Conservation (phyloP, 371 early-diverging fungal species). For the Coemansia sp. region DNA sequence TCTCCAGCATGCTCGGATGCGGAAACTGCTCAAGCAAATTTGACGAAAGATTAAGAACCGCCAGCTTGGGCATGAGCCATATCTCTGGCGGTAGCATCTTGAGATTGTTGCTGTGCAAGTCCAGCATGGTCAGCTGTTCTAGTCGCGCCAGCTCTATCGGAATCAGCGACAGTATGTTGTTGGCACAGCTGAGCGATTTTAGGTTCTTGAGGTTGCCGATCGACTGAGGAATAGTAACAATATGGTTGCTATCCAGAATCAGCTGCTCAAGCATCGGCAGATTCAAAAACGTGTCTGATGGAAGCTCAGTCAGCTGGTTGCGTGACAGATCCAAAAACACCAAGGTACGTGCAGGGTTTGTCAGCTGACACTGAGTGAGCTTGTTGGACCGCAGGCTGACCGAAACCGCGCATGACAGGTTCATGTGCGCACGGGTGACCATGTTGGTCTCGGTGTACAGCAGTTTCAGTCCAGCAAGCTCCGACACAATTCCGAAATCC, state of each 20-base stretch:
- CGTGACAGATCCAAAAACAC: slow-evolving; percentile 62
- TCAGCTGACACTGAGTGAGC: slow-evolving; percentile 46
- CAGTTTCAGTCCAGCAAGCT: slow-evolving; percentile 61
- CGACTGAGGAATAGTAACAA: slow-evolving; percentile 65
- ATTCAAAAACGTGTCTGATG: slow-evolving; percentile 60
- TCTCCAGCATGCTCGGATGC: slow-evolving; percentile 56
- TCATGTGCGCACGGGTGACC: slow-evolving; percentile 44
- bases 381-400: slow-evolving; percentile 49
- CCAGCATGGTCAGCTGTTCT: slow-evolving; percentile 56
- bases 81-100: slow-evolving; percentile 75
- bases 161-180: slow-evolving; percentile 64
- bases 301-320: slow-evolving; percentile 69
- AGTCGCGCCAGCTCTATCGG: slow-evolving; percentile 64
- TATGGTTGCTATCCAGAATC: slow-evolving; percentile 70
- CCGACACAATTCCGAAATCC: slow-evolving; percentile 60
- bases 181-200: slow-evolving; percentile 60
- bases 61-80: slow-evolving; percentile 77
- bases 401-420: slow-evolving; percentile 30
- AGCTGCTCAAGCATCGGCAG: slow-evolving; percentile 61
- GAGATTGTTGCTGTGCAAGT: slow-evolving; percentile 72
- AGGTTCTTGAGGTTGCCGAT: slow-evolving; percentile 61
- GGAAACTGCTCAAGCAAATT: slow-evolving; percentile 75
- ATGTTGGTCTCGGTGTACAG: slow-evolving; percentile 72
- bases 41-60: slow-evolving; percentile 69
- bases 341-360: slow-evolving; percentile 41